phyloP scores from a whole-genome alignment of 2,329 filamentous ascomycete species.

The Aspergillus neotritici region DNA sequence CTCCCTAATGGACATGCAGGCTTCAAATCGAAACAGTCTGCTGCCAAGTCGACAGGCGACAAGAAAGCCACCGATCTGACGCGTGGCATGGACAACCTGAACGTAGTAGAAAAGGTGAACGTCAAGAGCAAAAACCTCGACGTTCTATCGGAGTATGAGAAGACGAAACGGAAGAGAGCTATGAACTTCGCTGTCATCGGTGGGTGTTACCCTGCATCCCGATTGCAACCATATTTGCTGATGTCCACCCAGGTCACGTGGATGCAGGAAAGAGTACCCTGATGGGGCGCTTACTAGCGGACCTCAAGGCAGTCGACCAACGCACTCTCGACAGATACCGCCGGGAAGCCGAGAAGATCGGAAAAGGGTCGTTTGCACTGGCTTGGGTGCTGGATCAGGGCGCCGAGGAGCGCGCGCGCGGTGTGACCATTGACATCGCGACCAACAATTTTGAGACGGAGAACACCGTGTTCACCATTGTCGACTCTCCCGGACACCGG shows the following conservation, averaged over 20 bases:
- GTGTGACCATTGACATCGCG: constrained; percentile 94
- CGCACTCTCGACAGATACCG: constrained; percentile 82
- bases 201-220: constrained; percentile 39
- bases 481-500: constrained; percentile 88
- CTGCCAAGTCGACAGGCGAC: constrained; percentile 35
- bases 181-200: constrained; percentile 91
- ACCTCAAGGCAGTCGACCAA: constrained; percentile 82
- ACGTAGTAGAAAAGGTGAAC: constrained; percentile 47
- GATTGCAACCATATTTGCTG: constrained; percentile 12
- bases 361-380: constrained; percentile 91
- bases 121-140: constrained; percentile 73
- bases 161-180: constrained; percentile 67
- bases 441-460: constrained; percentile 92
- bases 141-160: constrained; percentile 74
- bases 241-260: constrained; percentile 65
- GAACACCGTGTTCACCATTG: constrained; percentile 80
- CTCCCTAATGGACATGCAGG: constrained; percentile 40
- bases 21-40: constrained; percentile 40
- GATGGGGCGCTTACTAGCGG: constrained; percentile 89
- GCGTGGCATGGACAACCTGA: constrained; percentile 45
- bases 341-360: constrained; percentile 82
- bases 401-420: constrained; percentile 78
- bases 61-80: constrained; percentile 43
- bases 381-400: constrained; percentile 96
- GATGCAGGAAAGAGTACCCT: constrained; percentile 97